phyloP scores from a whole-genome alignment of 108 stramenopile species.

The Pseudonitzschia multistriata region DNA sequence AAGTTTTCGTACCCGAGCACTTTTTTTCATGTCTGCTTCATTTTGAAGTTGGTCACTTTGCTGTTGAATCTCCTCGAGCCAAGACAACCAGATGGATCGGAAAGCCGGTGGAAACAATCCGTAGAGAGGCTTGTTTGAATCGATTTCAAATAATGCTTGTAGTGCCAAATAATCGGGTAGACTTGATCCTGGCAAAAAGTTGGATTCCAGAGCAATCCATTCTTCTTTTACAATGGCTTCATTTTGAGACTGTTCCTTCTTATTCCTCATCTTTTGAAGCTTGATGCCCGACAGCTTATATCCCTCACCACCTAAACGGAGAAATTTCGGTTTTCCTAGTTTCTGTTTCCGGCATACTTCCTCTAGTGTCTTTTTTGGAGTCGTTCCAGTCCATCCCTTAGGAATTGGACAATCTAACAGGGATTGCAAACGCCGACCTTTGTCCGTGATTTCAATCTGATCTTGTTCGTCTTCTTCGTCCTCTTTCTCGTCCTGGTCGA shows the following conservation, averaged over 20 bases:
- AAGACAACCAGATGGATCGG: constrained; percentile 64
- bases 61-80: constrained; percentile 39
- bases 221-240: neutral
- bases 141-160: constrained; percentile 58
- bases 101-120: constrained; percentile 62
- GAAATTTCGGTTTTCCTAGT: constrained; percentile 48
- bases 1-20: constrained; percentile 9
- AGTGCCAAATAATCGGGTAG: constrained; percentile 54
- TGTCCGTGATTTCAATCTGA: neutral
- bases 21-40: constrained; percentile 24
- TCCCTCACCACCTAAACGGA: constrained; percentile 25
- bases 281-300: constrained; percentile 25
- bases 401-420: constrained; percentile 42
- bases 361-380: constrained; percentile 57
- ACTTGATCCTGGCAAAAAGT: constrained; percentile 23
- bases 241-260: neutral
- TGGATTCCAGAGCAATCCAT: constrained; percentile 13
- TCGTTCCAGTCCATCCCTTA: constrained; percentile 70
- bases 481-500: constrained; percentile 15
- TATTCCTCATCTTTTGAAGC: constrained; percentile 5
- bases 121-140: constrained; percentile 53
- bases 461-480: neutral
- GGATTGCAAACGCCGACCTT: neutral
- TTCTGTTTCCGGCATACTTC: constrained; percentile 50
- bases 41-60: constrained; percentile 26